Conservation (phyloP, 495 filamentous ascomycete species). For the Aspergillus egyptiacus region DNA sequence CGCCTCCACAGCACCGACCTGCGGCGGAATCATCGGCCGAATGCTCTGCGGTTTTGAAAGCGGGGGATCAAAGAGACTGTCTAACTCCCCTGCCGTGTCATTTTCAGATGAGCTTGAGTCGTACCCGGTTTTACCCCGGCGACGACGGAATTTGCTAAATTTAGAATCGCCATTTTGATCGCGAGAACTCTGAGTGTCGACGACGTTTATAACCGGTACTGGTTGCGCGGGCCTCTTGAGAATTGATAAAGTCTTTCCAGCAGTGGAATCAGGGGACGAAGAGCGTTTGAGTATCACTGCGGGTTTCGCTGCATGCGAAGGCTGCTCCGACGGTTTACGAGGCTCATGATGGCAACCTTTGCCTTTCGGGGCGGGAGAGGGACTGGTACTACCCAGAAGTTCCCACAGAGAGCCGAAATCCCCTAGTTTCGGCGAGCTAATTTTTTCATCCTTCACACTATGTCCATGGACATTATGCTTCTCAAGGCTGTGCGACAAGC, state of each 20-base stretch:
- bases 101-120: constrained; percentile 27
- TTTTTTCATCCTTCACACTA: constrained; percentile 1
- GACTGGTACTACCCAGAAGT: constrained; percentile 16
- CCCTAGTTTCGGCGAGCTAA: constrained; percentile 24
- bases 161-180: constrained; percentile 4
- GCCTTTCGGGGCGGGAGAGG: not conserved
- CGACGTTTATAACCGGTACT: constrained; percentile 5
- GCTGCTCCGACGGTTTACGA: not conserved
- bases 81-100: constrained; percentile 30
- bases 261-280: not conserved
- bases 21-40: constrained; percentile 28
- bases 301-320: not conserved
- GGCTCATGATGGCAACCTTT: not conserved
- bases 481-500: not conserved
- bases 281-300: constrained; percentile 22
- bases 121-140: not conserved
- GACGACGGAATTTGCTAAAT: not conserved
- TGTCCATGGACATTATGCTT: constrained; percentile 1
- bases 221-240: constrained; percentile 13
- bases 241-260: not conserved
- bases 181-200: constrained; percentile 10
- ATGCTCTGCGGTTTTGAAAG: constrained; percentile 14
- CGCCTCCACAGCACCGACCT: constrained; percentile 20
- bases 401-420: constrained; percentile 40
- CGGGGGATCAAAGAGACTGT: constrained; percentile 33